Conservation (phyloP, 2,329 filamentous ascomycete genomes). For the Plenodomus lindquistii region DNA sequence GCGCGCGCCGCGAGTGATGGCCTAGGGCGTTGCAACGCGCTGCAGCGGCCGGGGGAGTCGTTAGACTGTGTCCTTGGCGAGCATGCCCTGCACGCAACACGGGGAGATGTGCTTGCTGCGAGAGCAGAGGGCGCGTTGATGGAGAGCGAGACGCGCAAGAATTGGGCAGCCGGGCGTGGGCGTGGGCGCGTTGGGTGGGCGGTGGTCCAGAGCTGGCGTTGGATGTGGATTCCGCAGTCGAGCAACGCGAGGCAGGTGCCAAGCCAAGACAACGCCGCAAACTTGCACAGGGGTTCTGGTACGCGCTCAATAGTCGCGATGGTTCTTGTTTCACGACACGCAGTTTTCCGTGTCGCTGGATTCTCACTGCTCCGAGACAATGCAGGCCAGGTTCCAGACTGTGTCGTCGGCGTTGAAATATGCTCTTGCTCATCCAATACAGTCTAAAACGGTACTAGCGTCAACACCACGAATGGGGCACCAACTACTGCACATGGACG, state of each 20-base stretch:
- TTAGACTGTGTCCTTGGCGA: conserved; percentile 15
- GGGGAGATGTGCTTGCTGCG: conserved; percentile 2
- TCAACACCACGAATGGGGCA: conserved; percentile 9
- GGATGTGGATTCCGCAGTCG: conserved; percentile 30
- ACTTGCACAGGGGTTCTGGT: conserved; percentile 7
- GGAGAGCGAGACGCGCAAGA: conserved; percentile 15
- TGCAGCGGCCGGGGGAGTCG: conserved; percentile 29
- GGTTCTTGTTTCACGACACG: not conserved
- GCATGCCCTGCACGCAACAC: conserved; percentile 11
- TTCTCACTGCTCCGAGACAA: not conserved
- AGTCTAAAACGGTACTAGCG: conserved; percentile 6
- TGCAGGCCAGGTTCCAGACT: no score
- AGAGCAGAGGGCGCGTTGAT: not conserved
- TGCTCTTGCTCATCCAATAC: not conserved
- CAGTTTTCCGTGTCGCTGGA: not conserved
- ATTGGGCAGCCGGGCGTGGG: not conserved
- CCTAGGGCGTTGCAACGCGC: conserved; percentile 39
- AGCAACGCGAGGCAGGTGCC: conserved; percentile 25
- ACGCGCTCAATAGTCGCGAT: not conserved
- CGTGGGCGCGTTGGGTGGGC: conserved; percentile 17
- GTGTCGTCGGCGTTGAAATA: not conserved
- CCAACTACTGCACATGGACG: conserved; percentile 2
- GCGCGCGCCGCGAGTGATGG: conserved; percentile 39
- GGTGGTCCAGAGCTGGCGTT: conserved; percentile 22
- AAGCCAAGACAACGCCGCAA: conserved; percentile 21